phyloP scores from a whole-genome alignment of 2,329 filamentous ascomycete genomes.

The Aspergillus pseudonomiae region DNA sequence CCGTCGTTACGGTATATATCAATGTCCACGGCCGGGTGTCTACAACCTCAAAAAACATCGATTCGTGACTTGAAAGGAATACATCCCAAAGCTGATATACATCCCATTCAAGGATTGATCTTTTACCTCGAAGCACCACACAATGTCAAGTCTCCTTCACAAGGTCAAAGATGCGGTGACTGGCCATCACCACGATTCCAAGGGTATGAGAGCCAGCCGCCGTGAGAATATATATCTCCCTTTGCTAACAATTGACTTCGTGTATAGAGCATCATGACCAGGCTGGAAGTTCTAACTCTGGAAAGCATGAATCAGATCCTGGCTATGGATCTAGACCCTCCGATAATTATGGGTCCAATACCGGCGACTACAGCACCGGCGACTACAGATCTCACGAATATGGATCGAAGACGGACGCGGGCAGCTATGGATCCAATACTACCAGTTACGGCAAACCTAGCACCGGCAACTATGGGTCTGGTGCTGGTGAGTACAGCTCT shows the following conservation, averaged over 20 bases:
- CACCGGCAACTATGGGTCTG: not conserved
- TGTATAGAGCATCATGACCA: not conserved
- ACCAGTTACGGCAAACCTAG: not conserved
- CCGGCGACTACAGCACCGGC: slow-evolving; percentile 5
- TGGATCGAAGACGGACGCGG: not conserved
- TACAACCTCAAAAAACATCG: not conserved
- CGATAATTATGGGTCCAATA: slow-evolving; percentile 9
- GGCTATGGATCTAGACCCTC: slow-evolving; percentile 13
- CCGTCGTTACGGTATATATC: not conserved
- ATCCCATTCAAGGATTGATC: not conserved
- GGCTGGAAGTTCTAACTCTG: not conserved
- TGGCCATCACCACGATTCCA: slow-evolving; percentile 31
- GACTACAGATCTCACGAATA: slow-evolving; percentile 1
- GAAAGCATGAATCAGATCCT: slow-evolving; percentile 1
- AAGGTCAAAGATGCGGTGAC: slow-evolving; percentile 53
- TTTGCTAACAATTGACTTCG: not conserved
- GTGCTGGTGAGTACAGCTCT: slow-evolving; percentile 43
- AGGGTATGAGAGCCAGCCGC: slow-evolving; percentile 14
- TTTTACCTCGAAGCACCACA: not conserved
- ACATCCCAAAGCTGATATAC: not conserved
- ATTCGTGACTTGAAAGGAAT: not conserved
- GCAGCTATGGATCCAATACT: slow-evolving; percentile 10
- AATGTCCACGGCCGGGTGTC: too few relatives aligned
- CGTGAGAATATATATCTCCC: not conserved
- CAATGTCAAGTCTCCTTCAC: slow-evolving; percentile 51